phyloP scores from a whole-genome alignment of 139 green algal genomes.

The Auxenochlorella pyrenoidosa region DNA sequence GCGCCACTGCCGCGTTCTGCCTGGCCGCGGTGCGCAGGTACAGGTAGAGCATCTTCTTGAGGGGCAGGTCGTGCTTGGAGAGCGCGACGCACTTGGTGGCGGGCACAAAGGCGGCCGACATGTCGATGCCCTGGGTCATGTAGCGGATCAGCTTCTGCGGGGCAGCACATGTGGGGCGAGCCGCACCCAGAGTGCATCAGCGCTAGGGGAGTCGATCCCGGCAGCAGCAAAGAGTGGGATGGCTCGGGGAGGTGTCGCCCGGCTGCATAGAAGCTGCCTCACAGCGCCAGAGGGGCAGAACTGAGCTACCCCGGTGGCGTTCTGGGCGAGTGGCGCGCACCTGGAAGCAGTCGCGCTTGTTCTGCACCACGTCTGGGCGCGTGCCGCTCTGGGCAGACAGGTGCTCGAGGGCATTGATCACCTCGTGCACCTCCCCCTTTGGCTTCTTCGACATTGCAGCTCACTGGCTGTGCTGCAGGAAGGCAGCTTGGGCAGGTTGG shows the following conservation, averaged over 20 bases:
- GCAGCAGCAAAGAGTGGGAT: too few relatives aligned
- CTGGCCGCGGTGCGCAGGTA: constrained; percentile 89
- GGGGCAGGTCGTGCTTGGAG: constrained; percentile 46
- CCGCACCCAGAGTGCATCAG: too few relatives aligned
- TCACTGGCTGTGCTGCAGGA: too few relatives aligned
- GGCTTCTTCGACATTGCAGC: constrained; percentile 6
- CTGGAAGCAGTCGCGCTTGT: constrained; percentile 79
- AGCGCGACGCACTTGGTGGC: constrained; percentile 58
- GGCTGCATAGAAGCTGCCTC: too few relatives aligned
- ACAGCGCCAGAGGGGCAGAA: too few relatives aligned
- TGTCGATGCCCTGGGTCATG: constrained; percentile 95
- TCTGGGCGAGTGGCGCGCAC: neutral
- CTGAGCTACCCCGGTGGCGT: too few relatives aligned
- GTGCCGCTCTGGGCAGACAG: constrained; percentile 36
- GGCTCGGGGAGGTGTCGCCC: too few relatives aligned
- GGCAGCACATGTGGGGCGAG: neutral
- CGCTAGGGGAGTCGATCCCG: too few relatives aligned
- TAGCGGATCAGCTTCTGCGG: constrained; percentile 88
- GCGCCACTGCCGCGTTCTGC: constrained; percentile 52
- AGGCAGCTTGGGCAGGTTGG: too few relatives aligned
- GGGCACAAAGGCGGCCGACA: constrained; percentile 87
- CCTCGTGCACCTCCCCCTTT: constrained; percentile 44
- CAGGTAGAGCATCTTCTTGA: constrained; percentile 98
- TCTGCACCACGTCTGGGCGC: constrained; percentile 48
- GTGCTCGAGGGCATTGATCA: constrained; percentile 50